Base-by-base conservation (phyloP, 2,329 filamentous ascomycete genomes). In the Penicillium verrucosum region DNA sequence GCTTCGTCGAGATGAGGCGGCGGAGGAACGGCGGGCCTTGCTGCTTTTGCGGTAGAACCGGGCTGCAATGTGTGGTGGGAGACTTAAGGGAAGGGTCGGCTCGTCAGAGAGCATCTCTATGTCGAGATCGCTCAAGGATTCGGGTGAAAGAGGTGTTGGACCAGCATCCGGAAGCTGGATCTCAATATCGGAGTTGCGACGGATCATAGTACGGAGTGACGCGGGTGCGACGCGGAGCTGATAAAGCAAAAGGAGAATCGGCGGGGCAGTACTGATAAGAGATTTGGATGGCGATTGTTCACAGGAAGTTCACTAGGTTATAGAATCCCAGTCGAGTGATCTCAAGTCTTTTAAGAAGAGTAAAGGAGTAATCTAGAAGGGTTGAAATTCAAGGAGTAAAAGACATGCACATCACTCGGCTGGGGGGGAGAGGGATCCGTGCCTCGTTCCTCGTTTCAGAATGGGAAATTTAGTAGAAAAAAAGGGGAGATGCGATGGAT, bases 1-100 rank as follows among this genome's bases (percentile, higher is more conserved):
- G 70, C 85, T 86, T 58, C 85, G 81, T 60, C 85, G 83, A 43
- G 85, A 87, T 8, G 85, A 87, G 45, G 82, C 77, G 12, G 82
- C 81, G 11, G 85, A 87, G 29, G 84, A 84, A 70, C 83, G 85
- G 52, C 82, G 79, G 51, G 78, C 81, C 56, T 76, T 77, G 66
- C 74, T 80, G 46, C 79, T 75, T 57, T 81, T 74, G 34, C 74
- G 79, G 68, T 83, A 83, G 73, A 87, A 85, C 65, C 85, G 84
- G 58, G 84, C 84, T 62, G 84, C 83, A 63, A 87, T 81, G 62
- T 84, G 82, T 51, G 85, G 77, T 14, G 85, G 85, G 34, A 84
- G 81, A 48, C 78, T 76, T 59, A 80, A 76, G 55, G 76, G 68
- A 57, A 73, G 70, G 29, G 66, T 49, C 18, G 68, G 63, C 37